phyloP scores from a whole-genome alignment of 257 asterid genomes.

The Solanum peruvianum region DNA sequence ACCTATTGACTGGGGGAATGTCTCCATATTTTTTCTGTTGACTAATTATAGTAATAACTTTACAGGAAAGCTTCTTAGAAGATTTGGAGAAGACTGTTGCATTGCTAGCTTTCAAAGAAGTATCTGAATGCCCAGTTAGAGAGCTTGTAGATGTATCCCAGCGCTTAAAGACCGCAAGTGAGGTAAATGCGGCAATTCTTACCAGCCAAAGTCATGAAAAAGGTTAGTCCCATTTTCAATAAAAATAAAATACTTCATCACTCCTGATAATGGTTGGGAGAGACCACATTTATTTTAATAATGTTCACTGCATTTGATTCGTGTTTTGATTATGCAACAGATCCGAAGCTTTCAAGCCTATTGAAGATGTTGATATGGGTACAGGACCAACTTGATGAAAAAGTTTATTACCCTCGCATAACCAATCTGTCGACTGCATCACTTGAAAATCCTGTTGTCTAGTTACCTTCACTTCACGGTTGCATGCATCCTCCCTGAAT shows the following conservation, averaged over 20 bases:
- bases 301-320: not conserved
- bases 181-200: constrained; percentile 77
- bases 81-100: constrained; percentile 83
- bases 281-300: not conserved
- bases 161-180: constrained; percentile 78
- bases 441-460: constrained; percentile 63
- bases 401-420: constrained; percentile 71
- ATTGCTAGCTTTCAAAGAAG: constrained; percentile 74
- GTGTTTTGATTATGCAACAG: constrained; percentile 23
- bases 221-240: constrained; percentile 29
- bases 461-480: not conserved
- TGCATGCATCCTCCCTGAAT: not conserved
- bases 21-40: not conserved
- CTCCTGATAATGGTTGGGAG: not conserved
- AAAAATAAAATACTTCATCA: not conserved
- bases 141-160: constrained; percentile 69
- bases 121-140: constrained; percentile 52
- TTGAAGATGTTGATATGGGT: constrained; percentile 75
- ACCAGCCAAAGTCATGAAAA: constrained; percentile 88
- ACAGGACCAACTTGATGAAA: constrained; percentile 68
- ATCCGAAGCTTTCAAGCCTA: constrained; percentile 86
- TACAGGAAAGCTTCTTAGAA: constrained; percentile 58
- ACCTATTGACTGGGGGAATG: not conserved
- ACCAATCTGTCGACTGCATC: constrained; percentile 51
- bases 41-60: not conserved